phyloP scores from a whole-genome alignment of 192 early-diverging fungal species.

The Pilobolus umbonatus region DNA sequence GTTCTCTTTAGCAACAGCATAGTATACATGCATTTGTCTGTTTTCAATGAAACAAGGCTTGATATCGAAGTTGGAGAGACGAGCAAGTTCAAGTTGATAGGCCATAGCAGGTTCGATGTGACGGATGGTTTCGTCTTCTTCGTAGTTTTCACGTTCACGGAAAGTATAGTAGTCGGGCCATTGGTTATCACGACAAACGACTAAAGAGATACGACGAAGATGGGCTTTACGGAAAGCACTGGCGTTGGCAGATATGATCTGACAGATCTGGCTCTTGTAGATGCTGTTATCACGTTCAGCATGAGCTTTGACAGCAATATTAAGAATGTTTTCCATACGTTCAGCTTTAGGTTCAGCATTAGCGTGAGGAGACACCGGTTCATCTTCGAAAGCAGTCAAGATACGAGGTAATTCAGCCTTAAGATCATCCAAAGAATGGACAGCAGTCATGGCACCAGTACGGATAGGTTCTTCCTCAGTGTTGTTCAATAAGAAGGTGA shows the following conservation, averaged over 20 bases:
- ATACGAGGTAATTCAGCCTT: constrained; percentile 55
- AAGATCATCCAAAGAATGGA: constrained; percentile 65
- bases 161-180: constrained; percentile 95
- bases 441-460: constrained; percentile 83
- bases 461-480: constrained; percentile 70
- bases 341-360: constrained; percentile 12
- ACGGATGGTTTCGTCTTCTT: constrained; percentile 91
- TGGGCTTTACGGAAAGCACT: constrained; percentile 63
- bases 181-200: constrained; percentile 77
- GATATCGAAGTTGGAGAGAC: constrained; percentile 92
- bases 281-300: constrained; percentile 65
- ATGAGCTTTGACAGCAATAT: constrained; percentile 73
- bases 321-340: constrained; percentile 75
- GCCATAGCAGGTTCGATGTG: constrained; percentile 98
- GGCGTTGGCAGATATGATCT: constrained; percentile 56
- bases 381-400: constrained; percentile 53
- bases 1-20: constrained; percentile 92
- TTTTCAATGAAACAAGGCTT: constrained; percentile 93
- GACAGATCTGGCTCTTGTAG: constrained; percentile 58
- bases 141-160: constrained; percentile 79
- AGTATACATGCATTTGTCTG: constrained; percentile 94
- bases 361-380: constrained; percentile 25
- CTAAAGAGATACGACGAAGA: constrained; percentile 87
- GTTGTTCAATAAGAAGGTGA: constrained; percentile 72
- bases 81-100: constrained; percentile 91